Percentiles rank a stretch among this genome's conserved stretches.
Evolutionary conservation across 106 monocot genomes (phyloP).

Genomic region (Allium cepa): DNA sequence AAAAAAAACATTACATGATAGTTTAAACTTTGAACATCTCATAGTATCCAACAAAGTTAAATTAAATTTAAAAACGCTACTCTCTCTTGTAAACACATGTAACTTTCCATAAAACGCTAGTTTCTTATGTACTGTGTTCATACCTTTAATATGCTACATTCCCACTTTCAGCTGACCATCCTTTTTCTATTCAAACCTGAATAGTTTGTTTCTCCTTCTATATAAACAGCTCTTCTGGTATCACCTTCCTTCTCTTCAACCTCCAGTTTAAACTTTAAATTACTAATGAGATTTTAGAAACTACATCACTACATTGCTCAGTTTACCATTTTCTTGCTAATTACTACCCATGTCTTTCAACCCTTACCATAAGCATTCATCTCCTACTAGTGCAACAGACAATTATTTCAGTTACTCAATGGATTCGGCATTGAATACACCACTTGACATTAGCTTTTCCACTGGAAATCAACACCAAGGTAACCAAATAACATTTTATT

Average conservation of each 20-base stretch:
- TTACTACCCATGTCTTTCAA: too few relatives aligned
- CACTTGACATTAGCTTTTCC: constrained; percentile 46
- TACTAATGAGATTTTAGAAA: background rate
- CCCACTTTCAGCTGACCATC: background rate
- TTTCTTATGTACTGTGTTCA: too few relatives aligned
- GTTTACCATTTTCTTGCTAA: background rate
- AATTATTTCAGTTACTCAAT: too few relatives aligned
- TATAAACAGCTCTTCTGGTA: background rate
- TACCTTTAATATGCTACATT: too few relatives aligned
- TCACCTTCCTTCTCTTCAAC: constrained; percentile 2
- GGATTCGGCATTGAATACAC: constrained; percentile 12
- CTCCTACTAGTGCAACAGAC: too few relatives aligned
- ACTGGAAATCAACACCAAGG: constrained; percentile 41
- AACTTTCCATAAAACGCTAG: too few relatives aligned
- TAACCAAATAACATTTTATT: background rate
- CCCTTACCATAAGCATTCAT: too few relatives aligned
- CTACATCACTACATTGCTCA: background rate
- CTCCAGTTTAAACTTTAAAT: constrained; percentile 3
- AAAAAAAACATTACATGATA: too few relatives aligned
- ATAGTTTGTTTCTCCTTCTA: constrained; percentile 1
- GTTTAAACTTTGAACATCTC: too few relatives aligned
- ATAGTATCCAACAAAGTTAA: too few relatives aligned
- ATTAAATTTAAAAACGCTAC: too few relatives aligned
- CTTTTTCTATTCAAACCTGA: constrained; percentile 21
- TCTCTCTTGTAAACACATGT: too few relatives aligned